Conservation (phyloP, 2,329 filamentous ascomycete genomes). For the Blastomyces silverae region DNA sequence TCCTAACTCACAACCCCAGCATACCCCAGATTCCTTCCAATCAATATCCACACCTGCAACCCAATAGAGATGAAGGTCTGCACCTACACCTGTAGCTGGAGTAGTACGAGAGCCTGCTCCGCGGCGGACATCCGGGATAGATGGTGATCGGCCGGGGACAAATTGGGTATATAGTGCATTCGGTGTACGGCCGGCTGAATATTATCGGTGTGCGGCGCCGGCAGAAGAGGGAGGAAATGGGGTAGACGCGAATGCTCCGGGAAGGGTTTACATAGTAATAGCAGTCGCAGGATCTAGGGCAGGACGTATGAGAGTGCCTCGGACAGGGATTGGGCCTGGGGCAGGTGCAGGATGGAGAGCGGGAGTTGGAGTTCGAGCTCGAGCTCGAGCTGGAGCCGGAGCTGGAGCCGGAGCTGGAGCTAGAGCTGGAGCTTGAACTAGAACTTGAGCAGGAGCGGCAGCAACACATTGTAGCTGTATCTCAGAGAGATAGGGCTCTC, state of each 20-base stretch:
- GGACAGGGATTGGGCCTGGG: conserved; percentile 19
- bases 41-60: conserved; percentile 5
- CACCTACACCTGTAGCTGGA: conserved; percentile 7
- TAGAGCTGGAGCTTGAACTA: neutral
- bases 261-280: conserved; percentile 8
- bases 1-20: neutral
- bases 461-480: conserved; percentile 5
- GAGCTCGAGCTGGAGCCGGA: conserved; percentile 14
- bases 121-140: conserved; percentile 10
- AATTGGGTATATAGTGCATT: neutral
- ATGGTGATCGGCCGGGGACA: conserved; percentile 12
- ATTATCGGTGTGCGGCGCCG: conserved; percentile 1
- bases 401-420: conserved; percentile 19
- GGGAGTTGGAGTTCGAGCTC: conserved; percentile 8
- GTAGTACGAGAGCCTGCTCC: conserved; percentile 5
- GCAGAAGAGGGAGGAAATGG: conserved; percentile 4
- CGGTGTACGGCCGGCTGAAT: conserved; percentile 2
- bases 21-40: neutral
- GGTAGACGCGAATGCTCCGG: conserved; percentile 9
- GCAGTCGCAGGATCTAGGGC: conserved; percentile 3
- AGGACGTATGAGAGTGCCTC: neutral
- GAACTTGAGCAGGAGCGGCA: conserved; percentile 1
- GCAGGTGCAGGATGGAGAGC: neutral
- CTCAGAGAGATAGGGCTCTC: neutral
- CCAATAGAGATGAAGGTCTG: neutral